Evolutionary conservation across 2,329 filamentous ascomycete species (phyloP), one percentile per base, ranked within the genome.

Genomic region (Sporothrix mexicana): DNA sequence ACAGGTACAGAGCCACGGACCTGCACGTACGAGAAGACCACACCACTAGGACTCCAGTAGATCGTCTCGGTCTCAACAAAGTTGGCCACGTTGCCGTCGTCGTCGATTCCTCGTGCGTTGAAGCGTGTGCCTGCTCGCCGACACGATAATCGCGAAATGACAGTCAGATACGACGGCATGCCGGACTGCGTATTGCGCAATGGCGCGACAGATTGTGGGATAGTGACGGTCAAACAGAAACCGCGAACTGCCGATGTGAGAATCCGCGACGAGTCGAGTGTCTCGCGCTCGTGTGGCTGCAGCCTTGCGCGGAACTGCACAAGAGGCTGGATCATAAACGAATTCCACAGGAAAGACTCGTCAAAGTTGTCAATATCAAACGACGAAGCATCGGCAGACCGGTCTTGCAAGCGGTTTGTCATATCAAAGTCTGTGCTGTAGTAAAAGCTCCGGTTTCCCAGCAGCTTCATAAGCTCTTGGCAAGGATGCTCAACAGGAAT

Each of bases 361-460:
- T 99, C 94, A 74, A 98, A 90, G 78, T 93, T 96, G 79, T 97
- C 94, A 74, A 98, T 94, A 75, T 97, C 93, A 75, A 98, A 95
- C 0, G 92, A 90, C 61, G 90, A 87, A 23, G 89, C 89, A 79
- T 95, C 93, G 72, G 92, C 89, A 15, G 91, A 90, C 77, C 95
- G 90, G 79, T 98, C 92, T 81, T 99, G 96, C 75, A 98, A 84
- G 77, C 96, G 89, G 81, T 97, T 95, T 3, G 96, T 99, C 67
- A 99, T 85, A 80, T 99, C 95, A 80, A 99, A 99, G 81, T 98
- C 94, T n/a, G 94, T 93, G 80, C 94, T 98, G 83, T 98, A 99
- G 81, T 98, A 99, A 80, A 99, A 99, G 43, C 92, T 97, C 36
- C 95, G 95, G 80, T 97, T 95, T 79, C 93, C 92, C 72, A 99